Evolutionary conservation across 202 grass and related monocot species (phyloP).

Genomic region (Saccharum hybrid): DNA sequence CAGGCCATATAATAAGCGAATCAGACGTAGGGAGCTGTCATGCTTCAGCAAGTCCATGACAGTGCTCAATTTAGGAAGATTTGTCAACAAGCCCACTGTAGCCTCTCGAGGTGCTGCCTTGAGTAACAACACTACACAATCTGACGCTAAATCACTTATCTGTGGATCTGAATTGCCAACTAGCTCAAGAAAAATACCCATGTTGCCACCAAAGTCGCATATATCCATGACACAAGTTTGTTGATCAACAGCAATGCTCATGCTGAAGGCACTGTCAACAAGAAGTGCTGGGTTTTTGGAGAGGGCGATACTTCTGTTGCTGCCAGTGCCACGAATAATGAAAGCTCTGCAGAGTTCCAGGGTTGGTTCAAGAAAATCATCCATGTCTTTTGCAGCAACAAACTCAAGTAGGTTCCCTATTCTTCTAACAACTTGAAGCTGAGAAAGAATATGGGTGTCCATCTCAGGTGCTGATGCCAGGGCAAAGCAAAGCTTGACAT

Average conservation of each 20-base stretch:
- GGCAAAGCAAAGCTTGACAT: constrained; percentile 92
- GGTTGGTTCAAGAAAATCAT: constrained; percentile 95
- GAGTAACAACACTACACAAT: constrained; percentile 75
- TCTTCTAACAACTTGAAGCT: constrained; percentile 87
- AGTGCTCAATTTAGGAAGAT: constrained; percentile 67
- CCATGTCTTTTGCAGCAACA: constrained; percentile 88
- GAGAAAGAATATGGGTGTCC: constrained; percentile 84
- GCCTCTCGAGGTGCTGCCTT: constrained; percentile 79
- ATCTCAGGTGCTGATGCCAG: constrained; percentile 83
- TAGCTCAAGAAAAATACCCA: constrained; percentile 84
- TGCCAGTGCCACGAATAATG: constrained; percentile 75
- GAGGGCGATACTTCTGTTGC: constrained; percentile 72
- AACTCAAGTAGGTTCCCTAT: constrained; percentile 94
- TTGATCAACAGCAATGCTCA: constrained; percentile 90
- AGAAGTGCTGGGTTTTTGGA: constrained; percentile 79
- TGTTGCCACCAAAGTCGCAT: constrained; percentile 82
- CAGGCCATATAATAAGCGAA: constrained; percentile 77
- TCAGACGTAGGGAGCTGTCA: constrained; percentile 46
- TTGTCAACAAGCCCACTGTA: constrained; percentile 78
- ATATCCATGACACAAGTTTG: constrained; percentile 82
- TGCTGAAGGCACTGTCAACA: constrained; percentile 80
- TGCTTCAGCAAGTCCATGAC: constrained; percentile 71
- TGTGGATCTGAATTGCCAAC: constrained; percentile 60
- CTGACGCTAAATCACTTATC: constrained; percentile 81
- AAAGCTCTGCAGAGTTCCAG: constrained; percentile 86